Conservation (phyloP, 257 asterid species). For the Prunella vulgaris region DNA sequence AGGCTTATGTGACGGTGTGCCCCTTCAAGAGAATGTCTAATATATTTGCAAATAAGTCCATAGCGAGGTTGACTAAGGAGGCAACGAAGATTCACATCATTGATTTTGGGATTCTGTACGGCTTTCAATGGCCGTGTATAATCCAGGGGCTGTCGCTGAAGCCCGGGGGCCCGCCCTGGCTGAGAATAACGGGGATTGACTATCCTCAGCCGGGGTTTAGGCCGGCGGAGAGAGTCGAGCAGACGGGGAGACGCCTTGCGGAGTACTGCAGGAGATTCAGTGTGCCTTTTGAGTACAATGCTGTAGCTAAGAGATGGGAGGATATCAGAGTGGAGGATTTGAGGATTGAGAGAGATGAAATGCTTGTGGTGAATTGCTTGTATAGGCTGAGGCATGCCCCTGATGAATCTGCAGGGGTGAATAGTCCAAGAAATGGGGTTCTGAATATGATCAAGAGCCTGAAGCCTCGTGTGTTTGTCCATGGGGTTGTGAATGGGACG, state of each 20-base stretch:
- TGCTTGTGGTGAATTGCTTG: conserved; percentile 53
- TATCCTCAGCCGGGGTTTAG: conserved; percentile 58
- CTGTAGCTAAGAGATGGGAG: conserved; percentile 65
- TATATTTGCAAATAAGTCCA: conserved; percentile 49
- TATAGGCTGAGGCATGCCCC: conserved; percentile 45
- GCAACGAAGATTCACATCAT: conserved; percentile 46
- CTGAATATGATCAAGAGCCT: conserved; percentile 33
- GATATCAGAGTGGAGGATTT: conserved; percentile 40
- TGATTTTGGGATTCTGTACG: conserved; percentile 62
- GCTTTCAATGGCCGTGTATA: conserved; percentile 81
- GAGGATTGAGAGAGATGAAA: conserved; percentile 43
- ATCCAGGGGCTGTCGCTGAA: conserved; percentile 50
- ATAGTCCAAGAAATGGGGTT: conserved; percentile 41
- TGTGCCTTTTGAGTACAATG: conserved; percentile 48
- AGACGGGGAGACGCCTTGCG: conserved; percentile 46
- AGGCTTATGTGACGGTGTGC: conserved; percentile 40
- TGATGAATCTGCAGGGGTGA: conserved; percentile 31
- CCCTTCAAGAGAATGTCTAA: conserved; percentile 64
- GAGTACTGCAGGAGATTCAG: conserved; percentile 44
- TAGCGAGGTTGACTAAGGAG: conserved; percentile 21
- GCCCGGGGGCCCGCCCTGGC: conserved; percentile 59
- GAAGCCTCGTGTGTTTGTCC: conserved; percentile 40
- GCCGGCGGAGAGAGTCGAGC: conserved; percentile 60
- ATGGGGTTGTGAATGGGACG: conserved; percentile 43
- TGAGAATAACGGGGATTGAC: conserved; percentile 64